Percentiles rank a stretch among this genome's conserved stretches.
These are phyloP conservation scores for Spiromastix sp. DNA, from an alignment of 2,329 filamentous ascomycete genomes.

Conservation along the genomic window DNA sequence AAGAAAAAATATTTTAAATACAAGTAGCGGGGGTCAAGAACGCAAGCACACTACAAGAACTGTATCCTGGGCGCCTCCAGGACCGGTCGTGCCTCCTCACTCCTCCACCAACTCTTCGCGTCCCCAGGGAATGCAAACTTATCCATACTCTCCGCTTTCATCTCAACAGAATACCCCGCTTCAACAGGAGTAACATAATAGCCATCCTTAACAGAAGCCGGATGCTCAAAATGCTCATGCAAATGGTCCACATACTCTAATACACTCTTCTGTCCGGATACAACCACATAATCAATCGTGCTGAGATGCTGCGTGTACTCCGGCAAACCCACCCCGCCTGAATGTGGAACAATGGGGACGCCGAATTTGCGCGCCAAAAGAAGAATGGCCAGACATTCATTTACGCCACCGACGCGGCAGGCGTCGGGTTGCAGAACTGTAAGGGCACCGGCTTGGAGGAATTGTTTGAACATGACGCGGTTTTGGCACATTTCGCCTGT, in stretches of 20 bases:
- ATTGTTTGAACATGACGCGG: slow-evolving; percentile 87
- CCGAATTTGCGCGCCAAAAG: slow-evolving; percentile 61
- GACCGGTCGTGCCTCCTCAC: slow-evolving; percentile 65
- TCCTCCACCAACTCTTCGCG: slow-evolving; percentile 76
- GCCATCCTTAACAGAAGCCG: slow-evolving; percentile 67
- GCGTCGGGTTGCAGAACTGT: slow-evolving; percentile 87
- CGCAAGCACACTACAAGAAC: background rate
- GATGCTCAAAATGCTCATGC: slow-evolving; percentile 86
- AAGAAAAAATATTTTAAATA: background rate
- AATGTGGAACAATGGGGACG: slow-evolving; percentile 80
- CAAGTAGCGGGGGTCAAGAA: background rate
- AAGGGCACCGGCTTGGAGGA: slow-evolving; percentile 68
- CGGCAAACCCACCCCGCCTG: slow-evolving; percentile 77
- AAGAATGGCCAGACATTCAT: slow-evolving; percentile 83
- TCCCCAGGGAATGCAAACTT: slow-evolving; percentile 65
- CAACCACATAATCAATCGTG: slow-evolving; percentile 86
- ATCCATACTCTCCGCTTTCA: slow-evolving; percentile 84
- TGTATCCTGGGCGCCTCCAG: slow-evolving; percentile 2
- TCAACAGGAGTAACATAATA: slow-evolving; percentile 79
- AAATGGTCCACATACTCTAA: slow-evolving; percentile 89
- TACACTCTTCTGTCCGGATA: slow-evolving; percentile 69
- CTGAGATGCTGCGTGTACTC: slow-evolving; percentile 91
- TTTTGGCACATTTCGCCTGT: slow-evolving; percentile 96
- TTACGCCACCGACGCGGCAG: slow-evolving; percentile 79
- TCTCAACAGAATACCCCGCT: slow-evolving; percentile 85